Conservation (phyloP, 192 early-diverging fungal species). For the Radiomyces spectabilis region DNA sequence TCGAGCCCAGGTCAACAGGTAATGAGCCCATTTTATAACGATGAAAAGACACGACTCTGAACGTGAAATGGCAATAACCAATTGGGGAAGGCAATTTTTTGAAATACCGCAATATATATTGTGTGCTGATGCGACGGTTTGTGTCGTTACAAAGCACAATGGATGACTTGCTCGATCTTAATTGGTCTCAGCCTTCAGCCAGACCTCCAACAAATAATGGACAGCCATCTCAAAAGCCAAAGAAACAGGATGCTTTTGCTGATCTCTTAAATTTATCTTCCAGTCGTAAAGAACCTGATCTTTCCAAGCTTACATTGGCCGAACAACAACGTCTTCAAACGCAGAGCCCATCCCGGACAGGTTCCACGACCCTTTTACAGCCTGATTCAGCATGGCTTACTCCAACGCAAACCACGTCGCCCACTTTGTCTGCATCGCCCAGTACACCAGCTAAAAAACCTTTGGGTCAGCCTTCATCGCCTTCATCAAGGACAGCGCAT, state of each 20-base stretch:
- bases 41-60: no score
- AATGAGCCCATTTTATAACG: no score
- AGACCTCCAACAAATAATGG: neutral
- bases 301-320: neutral
- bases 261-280: neutral
- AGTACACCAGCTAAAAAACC: neutral
- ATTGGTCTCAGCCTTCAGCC: neutral
- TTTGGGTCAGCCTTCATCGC: neutral
- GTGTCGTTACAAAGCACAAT: neutral
- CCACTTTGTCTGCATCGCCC: slow-evolving; percentile 1
- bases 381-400: neutral
- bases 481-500: neutral
- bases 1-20: no score
- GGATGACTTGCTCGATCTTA: slow-evolving; percentile 1
- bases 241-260: neutral
- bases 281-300: no score
- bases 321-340: neutral
- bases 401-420: neutral
- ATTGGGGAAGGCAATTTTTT: no score
- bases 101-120: no score
- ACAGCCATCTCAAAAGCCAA: neutral
- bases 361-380: neutral
- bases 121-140: no score
- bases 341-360: neutral
- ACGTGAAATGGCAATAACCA: no score